Evolutionary conservation across 2,329 filamentous ascomycete species (phyloP), one percentile per base, ranked within the genome.

Genomic region (Fusarium begoniae): DNA sequence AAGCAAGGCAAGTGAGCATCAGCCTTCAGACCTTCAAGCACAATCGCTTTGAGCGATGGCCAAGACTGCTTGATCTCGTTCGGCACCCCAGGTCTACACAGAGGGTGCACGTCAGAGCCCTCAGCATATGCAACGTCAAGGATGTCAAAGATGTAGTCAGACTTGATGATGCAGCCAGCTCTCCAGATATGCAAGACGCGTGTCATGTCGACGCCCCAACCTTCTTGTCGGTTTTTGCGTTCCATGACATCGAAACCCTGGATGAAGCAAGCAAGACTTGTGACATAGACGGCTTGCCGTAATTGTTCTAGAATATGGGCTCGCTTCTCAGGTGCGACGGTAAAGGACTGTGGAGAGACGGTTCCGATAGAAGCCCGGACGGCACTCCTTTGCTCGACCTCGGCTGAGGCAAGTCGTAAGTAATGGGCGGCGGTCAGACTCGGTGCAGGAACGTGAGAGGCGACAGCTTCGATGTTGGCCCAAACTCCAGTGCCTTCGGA

Each of bases 131-230:
- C 82, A 0, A 81, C 80, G 11, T 85, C 83, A 6, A 93, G 84
- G 37, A 93, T 80, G 57, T 91, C 87, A 7, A 87, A 87, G 68
- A 94, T 91, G 73, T 89, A 85, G 72, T 93, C 91, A 2, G 89
- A 87, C 76, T 91, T 88, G 77, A 94, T 93, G 80, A 94, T 93
- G 80, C 91, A 93, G 13, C 92, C 91, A 1, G 86, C 89, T 5
- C 90, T 87, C 92, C 91, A 93, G 72, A 93, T 90, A 77, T 89
- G 85, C 53, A 90, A 82, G 6, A 90, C 83, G 35, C 85, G 82
- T 20, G 79, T 78, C 74, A 87, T 87, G 72, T 89, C 81, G 65
- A 91, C 85, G 45, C 84, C 83, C 91, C 91, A 93, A 38, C 85
- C 84, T 77, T 92, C 86, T 38, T 88, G 83, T 47, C 84, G 82